Base-by-base conservation (phyloP, 2,329 filamentous ascomycete genomes). In the Cercospora zeina region DNA sequence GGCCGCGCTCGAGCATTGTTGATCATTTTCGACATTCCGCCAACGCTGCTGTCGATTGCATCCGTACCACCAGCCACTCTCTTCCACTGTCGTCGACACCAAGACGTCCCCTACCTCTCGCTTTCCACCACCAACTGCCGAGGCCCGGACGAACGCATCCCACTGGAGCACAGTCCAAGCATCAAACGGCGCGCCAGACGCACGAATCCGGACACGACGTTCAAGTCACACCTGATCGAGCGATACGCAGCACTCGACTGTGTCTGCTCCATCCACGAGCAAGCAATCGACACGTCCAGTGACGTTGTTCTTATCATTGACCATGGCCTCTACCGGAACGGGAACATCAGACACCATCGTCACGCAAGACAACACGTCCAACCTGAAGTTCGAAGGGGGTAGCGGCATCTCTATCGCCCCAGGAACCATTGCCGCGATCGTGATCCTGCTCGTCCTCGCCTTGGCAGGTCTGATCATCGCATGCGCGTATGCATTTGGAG, bases 401-500 rank as follows among this genome's bases (percentile, higher is more conserved):
- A n/a, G 21, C 37, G 56, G 56, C 30, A 58, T 58, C 27, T 31
- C 45, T 13, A 51, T 58, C 14, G 45, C 56, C 2, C 31, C 42
- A 3, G 56, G 56, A 9, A 49, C 39, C 5, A 58, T 58, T n/a
- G 56, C 56, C 30, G 56, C 56, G 16, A 58, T 58, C 37, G 56
- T 51, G 24, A 58, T 58, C 5, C 56, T 58, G 27, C 56, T 58
- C 4, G 56, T 58, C 3, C 56, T 58, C 10, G 56, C 56, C 19
- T 14, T 58, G 30, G n/a, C 45, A 13, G 56, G 56, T 8, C 14
- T 58, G 19, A 58, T 58, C 45, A 31, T 58, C n/a, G 56, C 56
- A 13, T 58, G 56, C 36, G 56, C 56, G 27, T 58, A 58, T 31
- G 56, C 56, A 10, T 58, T 58, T 58, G 56, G 56, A 49, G 56